Conservation (phyloP, 805 yeast genomes). For the Yarrowia phangngaensis region DNA sequence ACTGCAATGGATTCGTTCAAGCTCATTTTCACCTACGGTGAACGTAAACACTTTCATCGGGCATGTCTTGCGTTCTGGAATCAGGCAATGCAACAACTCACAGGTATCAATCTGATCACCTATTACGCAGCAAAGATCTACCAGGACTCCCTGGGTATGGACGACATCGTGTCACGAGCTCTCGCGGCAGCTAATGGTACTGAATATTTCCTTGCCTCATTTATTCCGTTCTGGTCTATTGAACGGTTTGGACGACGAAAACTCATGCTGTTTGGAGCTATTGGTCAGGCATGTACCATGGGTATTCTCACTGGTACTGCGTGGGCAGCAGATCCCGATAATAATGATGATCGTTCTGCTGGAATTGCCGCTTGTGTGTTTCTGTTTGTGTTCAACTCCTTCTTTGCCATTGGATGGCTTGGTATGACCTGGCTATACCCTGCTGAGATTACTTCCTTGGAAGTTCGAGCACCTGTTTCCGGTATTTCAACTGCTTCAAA, state of each 20-base stretch:
- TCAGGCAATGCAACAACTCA: constrained; percentile 70
- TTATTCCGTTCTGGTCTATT: constrained; percentile 45
- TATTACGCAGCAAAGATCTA: constrained; percentile 86
- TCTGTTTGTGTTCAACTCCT: constrained; percentile 23
- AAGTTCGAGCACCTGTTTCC: constrained; percentile 13
- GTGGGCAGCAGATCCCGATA: constrained; percentile 30
- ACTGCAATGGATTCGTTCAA: background rate
- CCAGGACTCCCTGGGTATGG: constrained; percentile 54
- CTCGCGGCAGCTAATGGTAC: constrained; percentile 37
- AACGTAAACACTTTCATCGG: constrained; percentile 24
- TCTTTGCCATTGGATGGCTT: constrained; percentile 26
- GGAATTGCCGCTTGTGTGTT: constrained; percentile 22
- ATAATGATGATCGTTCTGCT: constrained; percentile 10
- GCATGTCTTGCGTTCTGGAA: constrained; percentile 41
- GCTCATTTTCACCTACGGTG: constrained; percentile 19
- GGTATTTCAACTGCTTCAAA: constrained; percentile 22
- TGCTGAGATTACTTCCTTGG: constrained; percentile 23
- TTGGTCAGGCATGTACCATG: constrained; percentile 48
- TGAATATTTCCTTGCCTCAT: constrained; percentile 59
- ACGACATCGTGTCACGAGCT: constrained; percentile 29
- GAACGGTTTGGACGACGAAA: constrained; percentile 63
- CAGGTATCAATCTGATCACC: constrained; percentile 86
- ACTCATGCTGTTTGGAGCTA: constrained; percentile 64
- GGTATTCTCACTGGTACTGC: constrained; percentile 29
- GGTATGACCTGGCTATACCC: constrained; percentile 25